phyloP scores from a whole-genome alignment of 345 rosid genomes.

The Balakata baccata region DNA sequence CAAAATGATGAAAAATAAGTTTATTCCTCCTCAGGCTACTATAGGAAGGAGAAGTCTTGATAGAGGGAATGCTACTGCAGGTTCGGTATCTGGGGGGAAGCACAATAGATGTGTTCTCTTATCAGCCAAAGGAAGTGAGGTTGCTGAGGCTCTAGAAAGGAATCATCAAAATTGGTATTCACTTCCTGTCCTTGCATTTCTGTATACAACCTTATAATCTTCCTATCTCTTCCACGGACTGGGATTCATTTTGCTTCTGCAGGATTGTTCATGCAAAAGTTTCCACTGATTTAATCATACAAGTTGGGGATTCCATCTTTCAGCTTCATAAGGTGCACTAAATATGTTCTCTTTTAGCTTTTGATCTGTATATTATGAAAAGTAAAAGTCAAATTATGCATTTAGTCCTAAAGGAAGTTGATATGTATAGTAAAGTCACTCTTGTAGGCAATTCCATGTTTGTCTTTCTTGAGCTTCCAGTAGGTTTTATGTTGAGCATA shows the following conservation, averaged over 20 bases:
- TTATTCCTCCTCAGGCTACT: background rate
- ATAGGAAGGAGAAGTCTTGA: constrained; percentile 17
- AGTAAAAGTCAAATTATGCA: background rate
- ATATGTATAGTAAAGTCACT: background rate
- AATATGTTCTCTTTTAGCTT: background rate
- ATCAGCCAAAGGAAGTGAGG: constrained; percentile 25
- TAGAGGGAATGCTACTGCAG: constrained; percentile 11
- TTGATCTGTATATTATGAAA: background rate
- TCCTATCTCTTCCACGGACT: background rate
- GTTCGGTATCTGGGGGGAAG: constrained; percentile 19
- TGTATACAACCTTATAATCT: background rate
- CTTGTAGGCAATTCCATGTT: background rate
- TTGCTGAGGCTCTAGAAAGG: constrained; percentile 40
- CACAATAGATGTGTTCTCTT: constrained; percentile 36
- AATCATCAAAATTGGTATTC: constrained; percentile 40
- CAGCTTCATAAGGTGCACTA: constrained; percentile 51
- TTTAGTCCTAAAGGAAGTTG: background rate
- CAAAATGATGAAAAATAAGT: constrained; percentile 26
- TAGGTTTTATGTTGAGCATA: background rate
- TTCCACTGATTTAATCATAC: constrained; percentile 44
- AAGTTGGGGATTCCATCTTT: constrained; percentile 48
- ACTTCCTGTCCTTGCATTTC: background rate
- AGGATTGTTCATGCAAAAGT: constrained; percentile 42
- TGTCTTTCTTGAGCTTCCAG: background rate
- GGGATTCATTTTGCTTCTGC: constrained; percentile 14